A percentile compares a stretch with the other conserved stretches of the same genome.
These are phyloP conservation scores for Podaxis sp. DNA, from an alignment of 768 basidiomycete genomes.

Conservation along the genomic window DNA sequence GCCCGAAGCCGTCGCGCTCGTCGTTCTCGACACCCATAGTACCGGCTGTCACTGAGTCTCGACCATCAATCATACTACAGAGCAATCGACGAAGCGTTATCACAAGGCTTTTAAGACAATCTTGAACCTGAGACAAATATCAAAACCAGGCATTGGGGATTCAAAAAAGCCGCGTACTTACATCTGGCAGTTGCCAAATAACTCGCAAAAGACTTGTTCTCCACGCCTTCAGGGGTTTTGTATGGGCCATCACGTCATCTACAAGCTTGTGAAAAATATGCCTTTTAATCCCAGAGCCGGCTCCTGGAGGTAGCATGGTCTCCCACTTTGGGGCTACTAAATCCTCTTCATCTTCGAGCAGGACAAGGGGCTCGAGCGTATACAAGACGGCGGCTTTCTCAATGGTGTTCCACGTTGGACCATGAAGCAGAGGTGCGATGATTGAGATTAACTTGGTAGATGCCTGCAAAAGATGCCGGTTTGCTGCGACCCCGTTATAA, in stretches of 20 bases:
- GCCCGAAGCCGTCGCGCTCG: conserved; percentile 48
- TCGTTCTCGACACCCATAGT: conserved; percentile 36
- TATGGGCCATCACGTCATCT: conserved; percentile 21
- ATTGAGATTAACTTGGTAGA: conserved; percentile 47
- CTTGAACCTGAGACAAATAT: conserved; percentile 44
- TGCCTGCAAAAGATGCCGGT: conserved; percentile 56
- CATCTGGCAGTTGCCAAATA: conserved; percentile 69
- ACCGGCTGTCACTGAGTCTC: conserved; percentile 14
- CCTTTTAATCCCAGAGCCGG: conserved; percentile 59
- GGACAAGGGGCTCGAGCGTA: conserved; percentile 61
- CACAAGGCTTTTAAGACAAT: conserved; percentile 27
- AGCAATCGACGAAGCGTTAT: conserved; percentile 36
- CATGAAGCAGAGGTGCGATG: conserved; percentile 34
- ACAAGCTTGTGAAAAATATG: conserved; percentile 37
- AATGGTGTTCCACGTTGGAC: conserved; percentile 47
- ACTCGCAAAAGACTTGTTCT: conserved; percentile 45
- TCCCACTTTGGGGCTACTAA: conserved; percentile 25
- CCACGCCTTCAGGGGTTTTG: conserved; percentile 13
- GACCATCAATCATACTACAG: conserved; percentile 18
- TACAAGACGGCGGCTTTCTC: conserved; percentile 65
- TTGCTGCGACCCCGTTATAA: conserved; percentile 59
- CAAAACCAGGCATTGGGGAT: neutral
- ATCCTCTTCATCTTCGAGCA: conserved; percentile 21
- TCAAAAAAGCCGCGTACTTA: conserved; percentile 21
- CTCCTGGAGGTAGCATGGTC: conserved; percentile 43